phyloP scores from a whole-genome alignment of 2,329 filamentous ascomycete genomes.

The Trichoderma afroharzianum region DNA sequence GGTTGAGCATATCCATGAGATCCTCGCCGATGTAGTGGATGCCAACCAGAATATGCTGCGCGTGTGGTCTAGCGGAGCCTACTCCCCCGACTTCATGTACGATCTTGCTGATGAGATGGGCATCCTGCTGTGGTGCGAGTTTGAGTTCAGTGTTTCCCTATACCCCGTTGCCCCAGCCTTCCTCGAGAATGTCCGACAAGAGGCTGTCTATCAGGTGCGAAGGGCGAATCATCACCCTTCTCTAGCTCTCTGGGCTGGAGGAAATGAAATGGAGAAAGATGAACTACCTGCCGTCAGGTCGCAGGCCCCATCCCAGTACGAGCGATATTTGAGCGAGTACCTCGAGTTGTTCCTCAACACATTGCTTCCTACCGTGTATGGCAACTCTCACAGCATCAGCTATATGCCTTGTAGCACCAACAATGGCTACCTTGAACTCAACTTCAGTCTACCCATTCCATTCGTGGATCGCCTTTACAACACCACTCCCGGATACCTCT shows the following conservation, averaged over 20 bases:
- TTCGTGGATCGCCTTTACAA: slow-evolving; percentile 6
- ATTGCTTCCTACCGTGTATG: background rate
- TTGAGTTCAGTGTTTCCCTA: background rate
- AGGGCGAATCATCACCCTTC: slow-evolving; percentile 1
- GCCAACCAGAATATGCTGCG: slow-evolving; percentile 5
- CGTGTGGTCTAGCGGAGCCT: slow-evolving; percentile 1
- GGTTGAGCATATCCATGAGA: background rate
- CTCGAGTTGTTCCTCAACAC: background rate
- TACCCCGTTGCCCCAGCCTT: background rate
- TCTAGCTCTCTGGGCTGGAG: background rate
- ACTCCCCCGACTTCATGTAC: slow-evolving; percentile 4
- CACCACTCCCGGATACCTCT: background rate
- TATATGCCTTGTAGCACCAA: slow-evolving; percentile 9
- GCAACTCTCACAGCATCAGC: slow-evolving; percentile 4
- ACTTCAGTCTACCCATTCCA: background rate
- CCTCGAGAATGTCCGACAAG: slow-evolving; percentile 1
- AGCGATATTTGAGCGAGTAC: background rate
- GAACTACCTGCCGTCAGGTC: slow-evolving; percentile 1
- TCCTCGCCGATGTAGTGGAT: background rate
- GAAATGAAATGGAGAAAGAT: slow-evolving; percentile 12
- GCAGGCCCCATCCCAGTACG: background rate
- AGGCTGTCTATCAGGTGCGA: slow-evolving; percentile 5
- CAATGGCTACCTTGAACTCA: slow-evolving; percentile 3
- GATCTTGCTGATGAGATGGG: slow-evolving; percentile 4
- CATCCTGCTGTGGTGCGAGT: slow-evolving; percentile 1